Conservation (phyloP, 2,329 filamentous ascomycete genomes). For the Apiospora marii region DNA sequence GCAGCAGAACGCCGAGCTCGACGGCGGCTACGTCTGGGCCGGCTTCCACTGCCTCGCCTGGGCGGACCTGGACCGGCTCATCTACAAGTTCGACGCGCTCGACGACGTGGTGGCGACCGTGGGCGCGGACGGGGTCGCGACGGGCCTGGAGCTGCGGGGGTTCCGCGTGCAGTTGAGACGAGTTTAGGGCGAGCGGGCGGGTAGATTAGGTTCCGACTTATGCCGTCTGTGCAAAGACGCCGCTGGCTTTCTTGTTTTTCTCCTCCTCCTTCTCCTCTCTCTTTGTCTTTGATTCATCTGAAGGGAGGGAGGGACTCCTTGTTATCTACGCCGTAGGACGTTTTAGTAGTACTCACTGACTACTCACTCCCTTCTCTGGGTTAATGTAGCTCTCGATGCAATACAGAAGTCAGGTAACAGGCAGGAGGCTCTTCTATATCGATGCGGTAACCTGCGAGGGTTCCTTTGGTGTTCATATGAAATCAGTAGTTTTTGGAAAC, state of each 20-base stretch:
- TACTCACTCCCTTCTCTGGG: too few species aligned
- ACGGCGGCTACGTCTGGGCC: slow-evolving; percentile 15
- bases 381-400: too few species aligned
- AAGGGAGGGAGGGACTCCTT: background rate
- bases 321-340: too few species aligned
- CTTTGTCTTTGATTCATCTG: background rate
- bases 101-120: slow-evolving; percentile 18
- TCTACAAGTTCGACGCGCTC: slow-evolving; percentile 20
- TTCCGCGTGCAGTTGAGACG: slow-evolving; percentile 16
- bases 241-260: background rate
- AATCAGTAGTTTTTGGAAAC: too few species aligned
- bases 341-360: too few species aligned
- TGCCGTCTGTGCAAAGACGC: background rate
- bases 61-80: slow-evolving; percentile 6
- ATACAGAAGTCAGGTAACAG: background rate
- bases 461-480: background rate
- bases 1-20: background rate
- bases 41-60: slow-evolving; percentile 9
- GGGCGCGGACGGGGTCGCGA: slow-evolving; percentile 3
- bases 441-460: background rate
- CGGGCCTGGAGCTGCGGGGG: slow-evolving; percentile 18
- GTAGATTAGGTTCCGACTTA: background rate
- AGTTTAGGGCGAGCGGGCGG: background rate
- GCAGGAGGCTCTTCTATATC: background rate
- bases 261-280: background rate